Conservation (phyloP, 192 early-diverging fungal genomes). For the Chytriomyces confervae region DNA sequence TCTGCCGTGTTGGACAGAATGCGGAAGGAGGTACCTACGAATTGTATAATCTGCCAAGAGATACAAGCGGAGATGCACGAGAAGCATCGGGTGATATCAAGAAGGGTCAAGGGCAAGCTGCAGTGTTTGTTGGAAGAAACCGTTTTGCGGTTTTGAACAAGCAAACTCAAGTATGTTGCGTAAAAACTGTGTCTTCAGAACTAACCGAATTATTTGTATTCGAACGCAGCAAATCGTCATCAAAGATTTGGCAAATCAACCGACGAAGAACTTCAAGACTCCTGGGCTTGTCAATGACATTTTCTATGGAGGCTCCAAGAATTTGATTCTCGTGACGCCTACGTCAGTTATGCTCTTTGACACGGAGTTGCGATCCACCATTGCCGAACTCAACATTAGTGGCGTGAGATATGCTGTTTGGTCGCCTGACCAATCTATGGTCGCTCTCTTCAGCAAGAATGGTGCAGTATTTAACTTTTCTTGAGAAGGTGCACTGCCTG, state of each 20-base stretch:
- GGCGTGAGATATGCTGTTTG: slow-evolving; percentile 94
- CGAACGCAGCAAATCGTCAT: slow-evolving; percentile 73
- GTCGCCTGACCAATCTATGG: slow-evolving; percentile 85
- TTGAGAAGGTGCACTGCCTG: not conserved
- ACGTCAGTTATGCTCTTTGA: slow-evolving; percentile 93
- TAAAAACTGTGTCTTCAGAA: not conserved
- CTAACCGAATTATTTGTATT: not conserved
- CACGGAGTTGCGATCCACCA: slow-evolving; percentile 76
- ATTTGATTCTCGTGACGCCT: slow-evolving; percentile 80
- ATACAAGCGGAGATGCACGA: slow-evolving; percentile 62
- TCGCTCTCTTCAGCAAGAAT: slow-evolving; percentile 96
- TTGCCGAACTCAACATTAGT: slow-evolving; percentile 81
- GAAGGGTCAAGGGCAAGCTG: slow-evolving; percentile 79
- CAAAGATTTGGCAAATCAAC: slow-evolving; percentile 84
- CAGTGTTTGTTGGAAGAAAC: slow-evolving; percentile 95
- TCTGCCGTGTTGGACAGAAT: slow-evolving; percentile 46
- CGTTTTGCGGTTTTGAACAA: slow-evolving; percentile 97
- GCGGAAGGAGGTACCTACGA: slow-evolving; percentile 92
- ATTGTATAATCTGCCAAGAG: slow-evolving; percentile 82
- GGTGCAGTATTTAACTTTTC: slow-evolving; percentile 54
- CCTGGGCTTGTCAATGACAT: slow-evolving; percentile 82
- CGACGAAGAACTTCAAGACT: slow-evolving; percentile 88
- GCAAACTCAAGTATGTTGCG: slow-evolving; percentile 58
- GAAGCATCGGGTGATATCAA: slow-evolving; percentile 69
- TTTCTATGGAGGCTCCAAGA: slow-evolving; percentile 86